Evolutionary conservation across 2,329 filamentous ascomycete species (phyloP), one percentile per base, ranked within the genome.

Genomic region (Fusarium sarcochroum): DNA sequence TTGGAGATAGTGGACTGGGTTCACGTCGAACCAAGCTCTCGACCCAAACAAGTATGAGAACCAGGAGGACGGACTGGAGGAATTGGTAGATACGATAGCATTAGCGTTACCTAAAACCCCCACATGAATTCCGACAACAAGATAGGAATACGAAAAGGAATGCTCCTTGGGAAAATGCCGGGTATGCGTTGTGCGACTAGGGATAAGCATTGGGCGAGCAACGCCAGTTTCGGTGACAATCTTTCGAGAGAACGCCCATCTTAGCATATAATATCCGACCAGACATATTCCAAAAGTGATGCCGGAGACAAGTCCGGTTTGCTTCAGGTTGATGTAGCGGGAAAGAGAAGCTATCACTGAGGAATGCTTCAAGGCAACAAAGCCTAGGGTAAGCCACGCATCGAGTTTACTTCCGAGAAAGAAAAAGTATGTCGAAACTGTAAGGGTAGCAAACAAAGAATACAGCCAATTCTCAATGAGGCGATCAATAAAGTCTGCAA

Each of bases 131-230:
- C 91, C 91, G 25, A 89, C 87, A 45, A 90, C 82, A 2, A 94
- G 84, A 75, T 93, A 93, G 0, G 90, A 89, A 74, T 93, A 93
- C 1, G 82, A 82, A 73, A 94, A 94, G 0, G 84, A 84, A 74
- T 93, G 89, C 60, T 85, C 87, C 73, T 88, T 84, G 0, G 91
- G 91, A 58, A 90, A 89, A n/a, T 91, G 75, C 18, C 91, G 84
- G 6, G 85, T 81, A 75, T 94, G 91, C 3, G 85, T 89, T 15
- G 89, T 92, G 44, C 80, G 82, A 71, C 88, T 89, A 9, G 90
- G 90, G 41, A 93, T 87, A 14, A 94, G 78, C 57, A 88, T 78
- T 5, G 87, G 84, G n/a, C 55, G 58, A 35, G 58, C 58, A 15
- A 47, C 48, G 17, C 68, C 61, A 8, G 52, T 38, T 64, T 58